These are phyloP conservation scores for Cunninghamia lanceolata DNA, from an alignment of 75 land plant species.

Conservation along the genomic window DNA sequence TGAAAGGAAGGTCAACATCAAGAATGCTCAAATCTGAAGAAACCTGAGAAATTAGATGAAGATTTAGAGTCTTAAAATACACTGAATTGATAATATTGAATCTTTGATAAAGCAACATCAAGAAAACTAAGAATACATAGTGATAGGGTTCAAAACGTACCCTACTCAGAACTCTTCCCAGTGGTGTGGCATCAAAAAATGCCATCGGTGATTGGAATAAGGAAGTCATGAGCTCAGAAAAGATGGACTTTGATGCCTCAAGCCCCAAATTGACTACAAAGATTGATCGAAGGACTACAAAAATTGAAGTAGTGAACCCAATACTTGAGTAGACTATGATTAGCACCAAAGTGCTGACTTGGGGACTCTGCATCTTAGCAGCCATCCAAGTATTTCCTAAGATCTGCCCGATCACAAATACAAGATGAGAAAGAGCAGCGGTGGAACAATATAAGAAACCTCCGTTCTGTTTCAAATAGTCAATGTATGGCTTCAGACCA, in stretches of 20 bases:
- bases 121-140: neutral
- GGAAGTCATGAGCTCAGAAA: constrained; percentile 45
- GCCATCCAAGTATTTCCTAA: constrained; percentile 67
- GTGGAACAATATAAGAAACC: constrained; percentile 43
- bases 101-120: neutral
- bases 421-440: constrained; percentile 31
- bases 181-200: constrained; percentile 90
- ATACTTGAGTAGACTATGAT: constrained; percentile 57
- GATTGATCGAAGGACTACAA: constrained; percentile 27
- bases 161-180: constrained; percentile 82
- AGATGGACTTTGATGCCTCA: constrained; percentile 55
- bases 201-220: constrained; percentile 86
- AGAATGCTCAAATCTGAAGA: constrained; percentile 33
- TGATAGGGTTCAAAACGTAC: constrained; percentile 31
- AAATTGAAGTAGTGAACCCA: constrained; percentile 28
- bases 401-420: constrained; percentile 48
- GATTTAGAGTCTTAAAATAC: neutral
- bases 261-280: constrained; percentile 40
- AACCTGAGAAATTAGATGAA: constrained; percentile 13
- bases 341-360: constrained; percentile 35
- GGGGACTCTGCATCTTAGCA: constrained; percentile 51
- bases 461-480: constrained; percentile 62
- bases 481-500: constrained; percentile 72
- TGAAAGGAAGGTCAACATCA: constrained; percentile 28
- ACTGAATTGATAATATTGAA: too few species aligned